These are phyloP conservation scores for Colletotrichum magnum DNA, from an alignment of 2,329 filamentous ascomycete species.

Conservation along the genomic window DNA sequence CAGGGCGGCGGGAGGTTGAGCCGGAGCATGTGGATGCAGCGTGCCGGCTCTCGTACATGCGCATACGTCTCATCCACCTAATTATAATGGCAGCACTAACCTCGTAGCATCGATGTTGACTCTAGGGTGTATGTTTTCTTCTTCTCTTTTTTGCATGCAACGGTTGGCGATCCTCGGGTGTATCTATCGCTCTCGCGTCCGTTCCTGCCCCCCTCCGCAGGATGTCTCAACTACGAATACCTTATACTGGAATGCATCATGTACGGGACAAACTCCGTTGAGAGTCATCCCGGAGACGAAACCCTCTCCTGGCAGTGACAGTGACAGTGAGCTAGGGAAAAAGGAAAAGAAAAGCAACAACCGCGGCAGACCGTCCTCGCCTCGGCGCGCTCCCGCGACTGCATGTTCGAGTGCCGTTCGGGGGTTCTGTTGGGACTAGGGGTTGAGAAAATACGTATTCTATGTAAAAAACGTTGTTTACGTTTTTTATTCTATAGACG, in stretches of 20 bases:
- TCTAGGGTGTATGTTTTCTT: not conserved
- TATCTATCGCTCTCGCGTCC: not conserved
- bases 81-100: too few species aligned
- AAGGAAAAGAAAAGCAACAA: slow-evolving; percentile 6
- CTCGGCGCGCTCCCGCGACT: slow-evolving; percentile 19
- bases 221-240: not conserved
- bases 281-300: slow-evolving; percentile 27
- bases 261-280: not conserved
- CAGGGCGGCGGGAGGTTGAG: not conserved
- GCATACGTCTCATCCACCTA: not conserved
- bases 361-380: not conserved
- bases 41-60: not conserved
- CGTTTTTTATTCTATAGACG: too few species aligned
- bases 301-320: not conserved
- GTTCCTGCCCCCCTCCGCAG: too few species aligned
- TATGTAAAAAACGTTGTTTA: too few species aligned
- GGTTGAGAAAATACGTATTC: too few species aligned
- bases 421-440: not conserved
- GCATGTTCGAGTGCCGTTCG: slow-evolving; percentile 1
- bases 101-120: not conserved
- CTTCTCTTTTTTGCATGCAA: slow-evolving; percentile 20
- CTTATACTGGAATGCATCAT: slow-evolving; percentile 23
- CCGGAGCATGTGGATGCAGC: not conserved
- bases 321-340: too few species aligned
- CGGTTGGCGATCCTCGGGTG: slow-evolving; percentile 7